These are phyloP conservation scores for Phytophthora cryptogea DNA, from an alignment of 352 stramenopile genomes.

Conservation along the genomic window DNA sequence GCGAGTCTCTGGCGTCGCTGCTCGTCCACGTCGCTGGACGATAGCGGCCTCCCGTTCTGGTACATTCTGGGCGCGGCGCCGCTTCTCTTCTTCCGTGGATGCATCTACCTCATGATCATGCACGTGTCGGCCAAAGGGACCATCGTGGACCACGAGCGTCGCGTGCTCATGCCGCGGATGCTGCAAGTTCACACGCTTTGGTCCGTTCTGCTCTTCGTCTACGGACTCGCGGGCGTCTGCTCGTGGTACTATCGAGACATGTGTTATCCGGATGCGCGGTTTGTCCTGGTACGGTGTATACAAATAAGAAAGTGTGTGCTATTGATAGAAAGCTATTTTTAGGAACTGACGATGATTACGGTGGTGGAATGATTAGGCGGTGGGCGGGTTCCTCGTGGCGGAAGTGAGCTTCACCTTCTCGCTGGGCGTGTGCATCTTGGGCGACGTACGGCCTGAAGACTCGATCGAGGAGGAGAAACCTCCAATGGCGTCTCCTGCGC, in stretches of 20 bases:
- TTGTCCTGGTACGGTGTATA: constrained; percentile 63
- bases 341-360: constrained; percentile 14
- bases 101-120: constrained; percentile 88
- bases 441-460: constrained; percentile 42
- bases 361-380: constrained; percentile 35
- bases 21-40: constrained; percentile 66
- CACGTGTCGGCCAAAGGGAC: constrained; percentile 84
- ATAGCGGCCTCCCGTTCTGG: constrained; percentile 74
- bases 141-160: constrained; percentile 87
- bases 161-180: constrained; percentile 84
- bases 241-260: constrained; percentile 76
- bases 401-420: constrained; percentile 78
- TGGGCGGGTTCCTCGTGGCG: constrained; percentile 58
- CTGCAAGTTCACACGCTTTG: constrained; percentile 80
- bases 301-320: background rate
- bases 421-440: constrained; percentile 73
- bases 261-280: constrained; percentile 75
- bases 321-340: constrained; percentile 11
- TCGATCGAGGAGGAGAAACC: constrained; percentile 34
- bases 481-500: constrained; percentile 9
- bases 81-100: constrained; percentile 78
- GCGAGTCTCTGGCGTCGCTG: constrained; percentile 64
- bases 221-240: constrained; percentile 57
- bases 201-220: constrained; percentile 68
- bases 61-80: constrained; percentile 71